These are phyloP conservation scores for Eleusine indica DNA, from an alignment of 176 grass and related monocot genomes.

Conservation along the genomic window DNA sequence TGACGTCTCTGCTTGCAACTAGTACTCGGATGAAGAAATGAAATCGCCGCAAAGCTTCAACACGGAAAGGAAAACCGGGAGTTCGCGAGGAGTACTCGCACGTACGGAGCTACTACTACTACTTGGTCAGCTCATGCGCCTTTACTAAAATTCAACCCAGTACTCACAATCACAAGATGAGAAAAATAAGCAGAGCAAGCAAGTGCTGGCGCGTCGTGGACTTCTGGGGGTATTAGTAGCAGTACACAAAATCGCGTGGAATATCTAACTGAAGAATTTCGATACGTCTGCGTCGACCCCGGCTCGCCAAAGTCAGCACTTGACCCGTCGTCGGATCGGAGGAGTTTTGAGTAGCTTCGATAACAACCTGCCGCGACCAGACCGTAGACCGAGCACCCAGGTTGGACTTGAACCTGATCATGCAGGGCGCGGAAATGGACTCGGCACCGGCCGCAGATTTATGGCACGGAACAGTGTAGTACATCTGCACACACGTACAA, in stretches of 20 bases:
- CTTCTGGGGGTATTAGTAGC: neutral
- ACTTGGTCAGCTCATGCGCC: neutral
- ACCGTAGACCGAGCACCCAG: neutral
- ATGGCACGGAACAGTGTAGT: neutral
- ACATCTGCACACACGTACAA: neutral
- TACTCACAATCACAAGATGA: neutral
- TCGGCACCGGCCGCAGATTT: neutral
- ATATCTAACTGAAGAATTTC: neutral
- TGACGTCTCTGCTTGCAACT: neutral
- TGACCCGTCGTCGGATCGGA: neutral
- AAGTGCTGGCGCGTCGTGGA: neutral
- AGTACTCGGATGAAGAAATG: neutral
- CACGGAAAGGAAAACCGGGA: neutral
- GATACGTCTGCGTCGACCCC: neutral
- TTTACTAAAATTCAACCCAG: too few relatives aligned
- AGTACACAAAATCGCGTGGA: too few relatives aligned
- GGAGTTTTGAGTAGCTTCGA: neutral
- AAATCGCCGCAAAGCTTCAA: neutral
- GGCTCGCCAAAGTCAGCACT: neutral
- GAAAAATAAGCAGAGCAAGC: neutral
- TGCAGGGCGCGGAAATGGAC: neutral
- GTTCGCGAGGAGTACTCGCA: neutral
- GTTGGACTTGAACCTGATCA: neutral
- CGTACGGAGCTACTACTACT: neutral
- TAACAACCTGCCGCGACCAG: neutral